phyloP scores from a whole-genome alignment of 805 yeast species.

The Schwanniomyces occidentalis region DNA sequence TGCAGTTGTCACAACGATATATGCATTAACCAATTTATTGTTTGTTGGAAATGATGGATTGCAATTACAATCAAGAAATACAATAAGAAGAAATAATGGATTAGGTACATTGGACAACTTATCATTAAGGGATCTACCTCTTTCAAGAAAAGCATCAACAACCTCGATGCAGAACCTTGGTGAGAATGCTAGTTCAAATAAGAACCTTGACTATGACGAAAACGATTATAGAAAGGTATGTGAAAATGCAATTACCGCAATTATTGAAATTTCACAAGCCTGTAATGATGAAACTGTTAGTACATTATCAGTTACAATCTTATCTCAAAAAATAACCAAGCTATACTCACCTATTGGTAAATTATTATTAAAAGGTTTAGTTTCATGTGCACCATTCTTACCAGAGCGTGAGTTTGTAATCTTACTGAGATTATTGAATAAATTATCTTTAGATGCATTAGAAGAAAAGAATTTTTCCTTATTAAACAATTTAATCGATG shows the following conservation, averaged over 20 bases:
- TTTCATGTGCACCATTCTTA: slow-evolving; percentile 59
- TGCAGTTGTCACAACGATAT: slow-evolving; percentile 78
- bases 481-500: slow-evolving; percentile 43
- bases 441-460: slow-evolving; percentile 46
- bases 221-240: slow-evolving; percentile 43
- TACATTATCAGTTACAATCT: slow-evolving; percentile 74
- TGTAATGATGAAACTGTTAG: slow-evolving; percentile 73
- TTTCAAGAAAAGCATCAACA: slow-evolving; percentile 10
- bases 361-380: slow-evolving; percentile 59
- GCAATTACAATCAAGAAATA: slow-evolving; percentile 25
- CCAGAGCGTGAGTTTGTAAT: slow-evolving; percentile 67
- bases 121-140: slow-evolving; percentile 12
- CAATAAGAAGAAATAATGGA: slow-evolving; percentile 29
- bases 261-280: slow-evolving; percentile 61
- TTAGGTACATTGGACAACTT: slow-evolving; percentile 20
- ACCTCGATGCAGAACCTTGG: slow-evolving; percentile 5
- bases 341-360: slow-evolving; percentile 53
- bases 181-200: not conserved
- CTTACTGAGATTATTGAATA: slow-evolving; percentile 58
- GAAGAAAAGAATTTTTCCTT: slow-evolving; percentile 39
- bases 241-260: slow-evolving; percentile 68
- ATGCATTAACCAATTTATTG: slow-evolving; percentile 75
- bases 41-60: slow-evolving; percentile 50
- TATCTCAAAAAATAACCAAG: slow-evolving; percentile 69
- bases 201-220: slow-evolving; percentile 23